phyloP scores from a whole-genome alignment of 805 yeast species.

The Candida namnaoensis region DNA sequence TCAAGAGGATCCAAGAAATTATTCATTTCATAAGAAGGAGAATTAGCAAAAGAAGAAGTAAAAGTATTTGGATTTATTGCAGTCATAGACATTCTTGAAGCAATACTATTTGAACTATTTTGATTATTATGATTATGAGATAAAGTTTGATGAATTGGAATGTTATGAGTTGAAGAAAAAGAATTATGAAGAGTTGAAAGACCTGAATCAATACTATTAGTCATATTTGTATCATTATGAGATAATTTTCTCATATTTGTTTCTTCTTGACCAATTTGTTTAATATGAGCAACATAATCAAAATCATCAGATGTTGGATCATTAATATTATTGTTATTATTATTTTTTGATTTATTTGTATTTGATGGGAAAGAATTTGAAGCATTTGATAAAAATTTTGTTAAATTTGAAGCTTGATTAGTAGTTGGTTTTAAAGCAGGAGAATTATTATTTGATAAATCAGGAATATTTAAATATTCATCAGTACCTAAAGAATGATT shows the following conservation, averaged over 20 bases:
- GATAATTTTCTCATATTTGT: not conserved
- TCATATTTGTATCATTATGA: too few species aligned
- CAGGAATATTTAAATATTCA: conserved; percentile 14
- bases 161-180: not conserved
- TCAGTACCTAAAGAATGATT: conserved; percentile 2
- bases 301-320: conserved; percentile 48
- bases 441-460: not conserved
- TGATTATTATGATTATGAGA: too few species aligned
- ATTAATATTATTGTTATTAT: conserved; percentile 5
- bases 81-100: not conserved
- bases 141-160: not conserved
- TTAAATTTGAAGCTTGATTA: conserved; percentile 14
- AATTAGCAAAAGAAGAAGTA: conserved; percentile 4
- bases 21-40: conserved; percentile 15
- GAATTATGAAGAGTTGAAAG: not conserved
- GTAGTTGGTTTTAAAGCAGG: conserved; percentile 1
- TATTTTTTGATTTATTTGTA: too few species aligned
- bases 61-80: not conserved
- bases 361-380: too few species aligned
- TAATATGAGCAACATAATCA: conserved; percentile 58
- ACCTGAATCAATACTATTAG: not conserved
- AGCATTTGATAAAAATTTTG: conserved; percentile 9
- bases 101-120: too few species aligned
- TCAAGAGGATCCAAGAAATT: conserved; percentile 19
- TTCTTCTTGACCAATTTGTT: conserved; percentile 40